These are phyloP conservation scores for Tetrastigma voinierianum DNA, from an alignment of 164 flowering plant genomes.

Conservation along the genomic window DNA sequence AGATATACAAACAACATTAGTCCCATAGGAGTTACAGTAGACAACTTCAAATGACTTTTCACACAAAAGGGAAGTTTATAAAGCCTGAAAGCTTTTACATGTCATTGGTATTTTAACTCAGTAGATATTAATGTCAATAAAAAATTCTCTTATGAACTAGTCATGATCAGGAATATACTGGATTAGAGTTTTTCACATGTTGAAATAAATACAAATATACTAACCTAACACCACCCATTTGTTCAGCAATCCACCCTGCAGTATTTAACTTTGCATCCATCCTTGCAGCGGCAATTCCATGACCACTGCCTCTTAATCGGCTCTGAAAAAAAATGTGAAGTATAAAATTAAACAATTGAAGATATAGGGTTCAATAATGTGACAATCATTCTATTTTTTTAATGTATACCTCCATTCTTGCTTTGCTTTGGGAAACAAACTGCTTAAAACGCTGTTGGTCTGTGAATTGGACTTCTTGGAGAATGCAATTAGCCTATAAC, in stretches of 20 bases:
- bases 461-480: slow-evolving; percentile 94
- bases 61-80: background rate
- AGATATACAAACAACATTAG: slow-evolving; percentile 2
- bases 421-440: slow-evolving; percentile 97
- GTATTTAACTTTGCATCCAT: slow-evolving; percentile 94
- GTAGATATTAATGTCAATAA: background rate
- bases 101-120: background rate
- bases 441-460: slow-evolving; percentile 97
- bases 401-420: slow-evolving; percentile 91
- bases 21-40: background rate
- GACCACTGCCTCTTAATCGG: slow-evolving; percentile 95
- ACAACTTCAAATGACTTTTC: background rate
- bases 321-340: slow-evolving; percentile 43
- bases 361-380: background rate
- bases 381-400: background rate
- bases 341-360: background rate
- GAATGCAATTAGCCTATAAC: slow-evolving; percentile 67
- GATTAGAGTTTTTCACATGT: no score
- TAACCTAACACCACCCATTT: slow-evolving; percentile 99
- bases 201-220: slow-evolving; percentile 6
- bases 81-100: background rate
- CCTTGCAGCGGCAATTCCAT: slow-evolving; percentile 95
- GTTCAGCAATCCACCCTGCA: slow-evolving; percentile 96
- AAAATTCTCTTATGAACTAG: no score
- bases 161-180: no score